A percentile compares a stretch with the other conserved stretches of the same genome.
These are phyloP conservation scores for Backusella westeae DNA, from an alignment of 192 early-diverging fungal species.

Conservation along the genomic window DNA sequence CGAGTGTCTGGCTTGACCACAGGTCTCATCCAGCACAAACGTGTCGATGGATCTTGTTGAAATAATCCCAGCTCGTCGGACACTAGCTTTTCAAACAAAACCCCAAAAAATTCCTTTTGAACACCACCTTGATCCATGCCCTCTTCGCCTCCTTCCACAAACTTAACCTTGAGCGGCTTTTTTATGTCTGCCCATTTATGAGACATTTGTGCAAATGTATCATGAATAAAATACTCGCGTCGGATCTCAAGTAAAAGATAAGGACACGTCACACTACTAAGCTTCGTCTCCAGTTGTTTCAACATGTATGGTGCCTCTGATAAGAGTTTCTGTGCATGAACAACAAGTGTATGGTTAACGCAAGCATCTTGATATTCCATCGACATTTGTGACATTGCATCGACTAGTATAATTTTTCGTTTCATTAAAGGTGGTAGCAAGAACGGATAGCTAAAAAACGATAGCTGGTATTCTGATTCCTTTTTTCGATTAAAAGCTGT, in stretches of 20 bases:
- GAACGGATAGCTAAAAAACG: conserved; percentile 68
- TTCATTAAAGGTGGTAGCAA: conserved; percentile 67
- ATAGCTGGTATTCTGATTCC: conserved; percentile 48
- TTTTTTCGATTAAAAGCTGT: conserved; percentile 14
- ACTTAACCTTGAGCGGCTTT: conserved; percentile 82
- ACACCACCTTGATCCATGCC: conserved; percentile 96
- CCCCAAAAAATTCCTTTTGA: conserved; percentile 92
- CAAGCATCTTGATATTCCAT: conserved; percentile 78
- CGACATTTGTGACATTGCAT: conserved; percentile 75
- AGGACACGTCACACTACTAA: conserved; percentile 64
- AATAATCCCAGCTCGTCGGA: conserved; percentile 76
- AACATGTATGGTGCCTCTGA: conserved; percentile 46
- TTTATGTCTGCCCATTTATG: conserved; percentile 64
- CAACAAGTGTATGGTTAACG: conserved; percentile 75
- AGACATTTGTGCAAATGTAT: conserved; percentile 72
- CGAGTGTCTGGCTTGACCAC: conserved; percentile 25
- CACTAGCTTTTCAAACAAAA: conserved; percentile 71
- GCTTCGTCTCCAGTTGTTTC: conserved; percentile 50
- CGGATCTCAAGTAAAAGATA: conserved; percentile 80
- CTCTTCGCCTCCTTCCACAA: conserved; percentile 89
- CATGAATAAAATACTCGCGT: conserved; percentile 67
- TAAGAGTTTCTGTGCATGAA: conserved; percentile 70
- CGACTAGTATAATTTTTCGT: conserved; percentile 67
- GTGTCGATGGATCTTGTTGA: conserved; percentile 54
- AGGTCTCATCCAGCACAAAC: conserved; percentile 73